phyloP scores from a whole-genome alignment of 345 rosid species.

The Melastoma malabathricum region DNA sequence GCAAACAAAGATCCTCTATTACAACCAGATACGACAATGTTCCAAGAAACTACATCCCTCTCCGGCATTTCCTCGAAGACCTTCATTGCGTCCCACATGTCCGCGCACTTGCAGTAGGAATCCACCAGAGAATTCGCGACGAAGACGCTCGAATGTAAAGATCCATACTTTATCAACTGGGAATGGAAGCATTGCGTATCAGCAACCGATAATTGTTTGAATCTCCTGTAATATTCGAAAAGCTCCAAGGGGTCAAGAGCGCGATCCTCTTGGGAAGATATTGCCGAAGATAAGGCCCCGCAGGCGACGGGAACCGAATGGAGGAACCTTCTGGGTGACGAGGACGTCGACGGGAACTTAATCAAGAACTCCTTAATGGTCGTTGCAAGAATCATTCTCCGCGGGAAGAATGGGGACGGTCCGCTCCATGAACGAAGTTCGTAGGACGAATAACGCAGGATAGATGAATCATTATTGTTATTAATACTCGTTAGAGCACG shows the following conservation, averaged over 20 bases:
- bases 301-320: constrained; percentile 16
- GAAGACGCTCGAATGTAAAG: constrained; percentile 19
- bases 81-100: constrained; percentile 34
- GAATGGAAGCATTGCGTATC: constrained; percentile 31
- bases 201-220: constrained; percentile 14
- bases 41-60: constrained; percentile 48
- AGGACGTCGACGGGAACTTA: constrained; percentile 12
- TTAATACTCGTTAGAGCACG: accelerated
- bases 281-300: constrained; percentile 7
- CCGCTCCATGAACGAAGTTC: too few species aligned
- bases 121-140: constrained; percentile 33
- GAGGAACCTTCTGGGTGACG: constrained; percentile 8
- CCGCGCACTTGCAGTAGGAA: constrained; percentile 34
- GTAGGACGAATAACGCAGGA: too few species aligned
- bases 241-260: constrained; percentile 16
- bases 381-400: constrained; percentile 1
- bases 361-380: constrained; percentile 12
- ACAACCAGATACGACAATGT: constrained; percentile 44
- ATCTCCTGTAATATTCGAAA: constrained; percentile 24
- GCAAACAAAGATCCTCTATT: constrained; percentile 20
- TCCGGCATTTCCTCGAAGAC: constrained; percentile 51
- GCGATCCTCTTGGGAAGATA: too few species aligned
- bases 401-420: too few species aligned
- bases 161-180: constrained; percentile 24
- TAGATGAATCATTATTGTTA: too few species aligned